phyloP scores from a whole-genome alignment of 148 eudicot species.

The Arbutus unedo region DNA sequence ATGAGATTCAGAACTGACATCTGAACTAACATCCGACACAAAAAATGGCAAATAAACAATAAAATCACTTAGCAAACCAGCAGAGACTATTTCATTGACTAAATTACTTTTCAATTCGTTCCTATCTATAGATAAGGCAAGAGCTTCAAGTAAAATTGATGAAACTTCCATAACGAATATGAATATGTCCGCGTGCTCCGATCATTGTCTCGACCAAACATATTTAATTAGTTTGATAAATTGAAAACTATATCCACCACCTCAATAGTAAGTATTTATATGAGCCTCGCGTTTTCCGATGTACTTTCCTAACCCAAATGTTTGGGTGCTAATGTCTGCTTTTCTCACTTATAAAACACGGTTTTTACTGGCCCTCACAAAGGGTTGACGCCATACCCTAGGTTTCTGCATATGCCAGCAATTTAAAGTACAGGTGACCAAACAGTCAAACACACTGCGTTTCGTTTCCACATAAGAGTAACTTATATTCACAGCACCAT shows the following conservation, averaged over 20 bases:
- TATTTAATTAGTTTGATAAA: background rate
- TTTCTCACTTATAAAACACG: no score
- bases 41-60: background rate
- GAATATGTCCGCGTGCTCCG: background rate
- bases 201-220: background rate
- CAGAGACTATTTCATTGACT: background rate
- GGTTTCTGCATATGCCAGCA: background rate
- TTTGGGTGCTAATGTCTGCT: no score
- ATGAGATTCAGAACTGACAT: conserved; percentile 7
- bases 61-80: background rate
- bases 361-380: no score
- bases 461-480: background rate
- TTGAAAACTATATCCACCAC: background rate
- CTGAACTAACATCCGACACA: background rate
- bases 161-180: background rate
- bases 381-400: background rate
- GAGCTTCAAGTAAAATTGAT: background rate
- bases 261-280: background rate
- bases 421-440: background rate
- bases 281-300: background rate
- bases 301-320: background rate
- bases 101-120: background rate
- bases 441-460: no score
- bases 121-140: no score
- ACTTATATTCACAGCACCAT: background rate